These are phyloP conservation scores for Chlorophyllum brunneum DNA, from an alignment of 768 basidiomycete species.

Conservation along the genomic window DNA sequence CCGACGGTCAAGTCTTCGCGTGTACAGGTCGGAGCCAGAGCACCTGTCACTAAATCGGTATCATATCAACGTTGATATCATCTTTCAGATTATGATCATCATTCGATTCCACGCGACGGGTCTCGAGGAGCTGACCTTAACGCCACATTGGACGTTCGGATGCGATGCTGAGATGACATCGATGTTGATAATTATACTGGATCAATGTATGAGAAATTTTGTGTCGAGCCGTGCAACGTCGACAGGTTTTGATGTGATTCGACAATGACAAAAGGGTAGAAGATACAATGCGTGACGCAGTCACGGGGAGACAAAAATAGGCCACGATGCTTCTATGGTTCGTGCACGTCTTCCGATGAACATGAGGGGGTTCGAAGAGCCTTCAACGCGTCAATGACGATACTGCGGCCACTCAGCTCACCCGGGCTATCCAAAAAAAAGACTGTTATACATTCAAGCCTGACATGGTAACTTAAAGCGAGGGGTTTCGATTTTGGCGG, in stretches of 20 bases:
- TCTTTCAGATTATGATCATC: slow-evolving; percentile 7
- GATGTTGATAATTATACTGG: slow-evolving; percentile 5
- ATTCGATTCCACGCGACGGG: slow-evolving; percentile 11
- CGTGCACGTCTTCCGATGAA: slow-evolving; percentile 4
- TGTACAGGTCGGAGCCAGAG: too few relatives aligned
- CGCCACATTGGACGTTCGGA: slow-evolving; percentile 4
- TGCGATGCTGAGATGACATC: slow-evolving; percentile 10
- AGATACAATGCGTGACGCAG: slow-evolving; percentile 3
- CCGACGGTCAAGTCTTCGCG: too few relatives aligned
- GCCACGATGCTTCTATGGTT: slow-evolving; percentile 4
- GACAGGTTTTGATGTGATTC: slow-evolving; percentile 10
- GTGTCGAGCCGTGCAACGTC: slow-evolving; percentile 12
- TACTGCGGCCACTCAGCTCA: slow-evolving; percentile 6
- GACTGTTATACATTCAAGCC: background rate
- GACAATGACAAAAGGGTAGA: slow-evolving; percentile 7
- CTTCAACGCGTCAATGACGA: slow-evolving; percentile 4
- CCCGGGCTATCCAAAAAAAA: background rate
- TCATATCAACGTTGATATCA: background rate
- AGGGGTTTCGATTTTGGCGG: slow-evolving; percentile 6
- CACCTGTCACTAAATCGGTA: too few relatives aligned
- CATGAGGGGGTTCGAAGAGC: slow-evolving; percentile 9
- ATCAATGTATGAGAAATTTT: slow-evolving; percentile 6
- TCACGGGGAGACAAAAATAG: slow-evolving; percentile 13
- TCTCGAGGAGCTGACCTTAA: slow-evolving; percentile 12
- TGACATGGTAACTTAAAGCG: background rate